These are phyloP conservation scores for Syncephalastrum racemosum DNA, from an alignment of 371 early-diverging fungal species.

Conservation along the genomic window DNA sequence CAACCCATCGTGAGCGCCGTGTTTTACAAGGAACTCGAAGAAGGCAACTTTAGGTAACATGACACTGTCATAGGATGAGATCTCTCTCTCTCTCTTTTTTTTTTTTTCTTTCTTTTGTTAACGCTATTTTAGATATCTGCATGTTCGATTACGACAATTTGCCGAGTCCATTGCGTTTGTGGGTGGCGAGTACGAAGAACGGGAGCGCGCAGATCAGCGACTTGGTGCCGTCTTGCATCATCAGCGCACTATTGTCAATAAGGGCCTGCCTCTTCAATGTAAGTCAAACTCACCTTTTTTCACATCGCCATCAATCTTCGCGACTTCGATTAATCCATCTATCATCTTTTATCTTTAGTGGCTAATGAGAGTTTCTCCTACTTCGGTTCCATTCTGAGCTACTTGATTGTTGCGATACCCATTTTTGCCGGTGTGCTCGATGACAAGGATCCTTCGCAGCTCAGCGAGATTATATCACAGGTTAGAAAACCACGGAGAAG, in stretches of 20 bases:
- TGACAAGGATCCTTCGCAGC: conserved; percentile 59
- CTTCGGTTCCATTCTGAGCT: conserved; percentile 80
- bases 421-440: conserved; percentile 80
- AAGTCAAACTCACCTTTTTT: conserved; percentile 11
- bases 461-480: conserved; percentile 76
- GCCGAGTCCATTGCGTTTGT: conserved; percentile 83
- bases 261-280: conserved; percentile 66
- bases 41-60: conserved; percentile 73
- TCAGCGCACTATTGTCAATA: conserved; percentile 61
- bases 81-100: not conserved
- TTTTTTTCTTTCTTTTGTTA: too few relatives aligned
- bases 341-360: conserved; percentile 26
- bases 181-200: conserved; percentile 70
- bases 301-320: too few relatives aligned
- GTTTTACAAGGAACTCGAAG: conserved; percentile 72
- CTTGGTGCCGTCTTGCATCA: conserved; percentile 53
- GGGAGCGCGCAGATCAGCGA: conserved; percentile 47
- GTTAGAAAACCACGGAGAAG: conserved; percentile 21
- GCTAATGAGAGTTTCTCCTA: conserved; percentile 74
- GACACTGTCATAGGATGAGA: conserved; percentile 1
- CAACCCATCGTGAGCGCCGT: conserved; percentile 76
- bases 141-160: conserved; percentile 70
- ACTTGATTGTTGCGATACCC: conserved; percentile 81
- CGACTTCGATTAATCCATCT: too few relatives aligned
- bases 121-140: conserved; percentile 53